These are phyloP conservation scores for Babesia microti DNA, from an alignment of 169 alveolate species.

Conservation along the genomic window DNA sequence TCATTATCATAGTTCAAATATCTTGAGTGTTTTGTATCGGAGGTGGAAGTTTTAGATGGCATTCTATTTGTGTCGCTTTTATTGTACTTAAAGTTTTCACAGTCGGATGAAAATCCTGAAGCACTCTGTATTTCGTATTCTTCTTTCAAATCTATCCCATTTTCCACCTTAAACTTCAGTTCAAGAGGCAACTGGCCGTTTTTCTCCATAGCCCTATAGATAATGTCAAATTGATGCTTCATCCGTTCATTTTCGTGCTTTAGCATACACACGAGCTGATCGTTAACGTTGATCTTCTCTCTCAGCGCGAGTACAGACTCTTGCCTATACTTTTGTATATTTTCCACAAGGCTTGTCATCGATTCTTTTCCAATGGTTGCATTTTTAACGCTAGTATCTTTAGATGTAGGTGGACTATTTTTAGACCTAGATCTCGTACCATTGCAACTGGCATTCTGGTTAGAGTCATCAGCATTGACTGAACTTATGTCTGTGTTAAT, in stretches of 20 bases:
- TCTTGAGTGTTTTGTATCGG: too few relatives aligned
- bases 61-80: too few relatives aligned
- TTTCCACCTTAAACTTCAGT: too few relatives aligned
- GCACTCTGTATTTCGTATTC: too few relatives aligned
- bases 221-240: slow-evolving; percentile 45
- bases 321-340: slow-evolving; percentile 37
- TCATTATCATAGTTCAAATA: too few relatives aligned
- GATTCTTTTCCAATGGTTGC: slow-evolving; percentile 4
- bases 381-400: not conserved
- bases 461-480: slow-evolving; percentile 1
- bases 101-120: too few relatives aligned
- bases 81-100: too few relatives aligned
- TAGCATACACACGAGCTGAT: slow-evolving; percentile 52
- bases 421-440: slow-evolving; percentile 1
- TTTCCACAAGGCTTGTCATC: slow-evolving; percentile 9
- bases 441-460: slow-evolving; percentile 1
- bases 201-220: slow-evolving; percentile 57
- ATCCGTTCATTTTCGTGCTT: slow-evolving; percentile 54
- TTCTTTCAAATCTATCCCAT: too few relatives aligned
- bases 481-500: not conserved
- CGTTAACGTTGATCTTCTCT: slow-evolving; percentile 56
- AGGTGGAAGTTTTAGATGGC: too few relatives aligned
- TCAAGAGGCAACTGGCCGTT: slow-evolving; percentile 52
- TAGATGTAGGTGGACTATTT: not conserved
- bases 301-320: slow-evolving; percentile 43